These are phyloP conservation scores for Penicillium bovifimosum DNA, from an alignment of 495 filamentous ascomycete genomes.

Conservation along the genomic window DNA sequence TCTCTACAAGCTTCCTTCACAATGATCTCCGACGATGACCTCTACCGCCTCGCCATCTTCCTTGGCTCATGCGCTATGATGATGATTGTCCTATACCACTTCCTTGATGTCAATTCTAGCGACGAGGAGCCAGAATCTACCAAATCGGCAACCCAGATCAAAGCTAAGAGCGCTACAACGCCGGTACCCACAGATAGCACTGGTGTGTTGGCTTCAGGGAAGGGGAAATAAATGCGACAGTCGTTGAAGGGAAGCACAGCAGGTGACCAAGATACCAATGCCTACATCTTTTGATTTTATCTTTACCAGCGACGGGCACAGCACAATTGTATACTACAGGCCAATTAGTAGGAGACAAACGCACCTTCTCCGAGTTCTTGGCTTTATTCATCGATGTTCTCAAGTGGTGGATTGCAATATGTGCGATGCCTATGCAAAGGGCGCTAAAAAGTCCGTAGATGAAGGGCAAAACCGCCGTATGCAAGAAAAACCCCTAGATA, in stretches of 20 bases:
- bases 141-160: slow-evolving; percentile 10
- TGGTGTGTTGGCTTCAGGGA: slow-evolving; percentile 5
- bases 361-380: neutral
- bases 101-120: slow-evolving; percentile 87
- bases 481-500: neutral
- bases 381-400: neutral
- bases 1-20: slow-evolving; percentile 17
- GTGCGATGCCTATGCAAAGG: neutral
- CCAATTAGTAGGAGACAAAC: neutral
- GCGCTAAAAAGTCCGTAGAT: neutral
- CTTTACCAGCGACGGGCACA: slow-evolving; percentile 3
- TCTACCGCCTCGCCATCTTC: slow-evolving; percentile 84
- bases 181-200: slow-evolving; percentile 3
- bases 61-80: slow-evolving; percentile 89
- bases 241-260: neutral
- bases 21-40: slow-evolving; percentile 83
- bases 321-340: slow-evolving; percentile 4
- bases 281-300: slow-evolving; percentile 6
- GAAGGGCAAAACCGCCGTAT: neutral
- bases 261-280: slow-evolving; percentile 2
- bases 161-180: slow-evolving; percentile 9
- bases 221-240: neutral
- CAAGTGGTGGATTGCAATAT: neutral
- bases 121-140: slow-evolving; percentile 37
- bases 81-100: slow-evolving; percentile 92